Evolutionary conservation across 352 stramenopile species (phyloP).

Genomic region (Phytophthora citrophthora): DNA sequence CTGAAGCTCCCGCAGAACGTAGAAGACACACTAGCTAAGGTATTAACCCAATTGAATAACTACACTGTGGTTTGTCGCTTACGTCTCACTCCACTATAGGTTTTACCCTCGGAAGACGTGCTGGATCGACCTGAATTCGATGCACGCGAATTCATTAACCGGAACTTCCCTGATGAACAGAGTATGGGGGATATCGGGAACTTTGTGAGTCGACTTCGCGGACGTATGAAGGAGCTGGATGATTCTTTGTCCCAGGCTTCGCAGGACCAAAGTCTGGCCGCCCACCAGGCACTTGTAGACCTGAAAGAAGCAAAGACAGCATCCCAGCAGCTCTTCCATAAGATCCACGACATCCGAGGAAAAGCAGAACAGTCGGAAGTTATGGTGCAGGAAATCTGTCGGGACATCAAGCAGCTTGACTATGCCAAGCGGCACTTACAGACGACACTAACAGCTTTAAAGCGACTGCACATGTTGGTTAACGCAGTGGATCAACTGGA

Average conservation of each 20-base stretch:
- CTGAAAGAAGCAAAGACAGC: constrained; percentile 87
- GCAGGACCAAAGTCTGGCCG: constrained; percentile 77
- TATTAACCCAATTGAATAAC: constrained; percentile 8
- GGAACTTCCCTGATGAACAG: constrained; percentile 91
- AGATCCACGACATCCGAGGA: constrained; percentile 93
- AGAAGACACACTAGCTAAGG: constrained; percentile 60
- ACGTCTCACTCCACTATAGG: constrained; percentile 29
- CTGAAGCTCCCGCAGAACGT: constrained; percentile 60
- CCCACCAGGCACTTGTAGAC: constrained; percentile 78
- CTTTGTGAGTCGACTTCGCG: constrained; percentile 82
- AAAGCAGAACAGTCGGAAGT: constrained; percentile 96
- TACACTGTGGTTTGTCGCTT: neutral
- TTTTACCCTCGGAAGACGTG: constrained; percentile 85
- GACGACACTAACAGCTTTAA: constrained; percentile 95
- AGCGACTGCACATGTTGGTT: constrained; percentile 98
- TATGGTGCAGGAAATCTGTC: constrained; percentile 98
- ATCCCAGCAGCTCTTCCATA: constrained; percentile 90
- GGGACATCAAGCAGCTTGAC: constrained; percentile 99
- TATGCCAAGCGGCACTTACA: constrained; percentile 97
- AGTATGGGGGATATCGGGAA: constrained; percentile 79
- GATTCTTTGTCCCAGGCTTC: constrained; percentile 81
- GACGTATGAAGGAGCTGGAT: constrained; percentile 84
- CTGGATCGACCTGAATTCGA: constrained; percentile 92
- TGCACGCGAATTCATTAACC: constrained; percentile 92
- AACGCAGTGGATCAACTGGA: constrained; percentile 95